Percentiles rank a stretch among this genome's conserved stretches.
These are phyloP conservation scores for Fusarium sublunatum DNA, from an alignment of 2,329 filamentous ascomycete species.

Conservation along the genomic window DNA sequence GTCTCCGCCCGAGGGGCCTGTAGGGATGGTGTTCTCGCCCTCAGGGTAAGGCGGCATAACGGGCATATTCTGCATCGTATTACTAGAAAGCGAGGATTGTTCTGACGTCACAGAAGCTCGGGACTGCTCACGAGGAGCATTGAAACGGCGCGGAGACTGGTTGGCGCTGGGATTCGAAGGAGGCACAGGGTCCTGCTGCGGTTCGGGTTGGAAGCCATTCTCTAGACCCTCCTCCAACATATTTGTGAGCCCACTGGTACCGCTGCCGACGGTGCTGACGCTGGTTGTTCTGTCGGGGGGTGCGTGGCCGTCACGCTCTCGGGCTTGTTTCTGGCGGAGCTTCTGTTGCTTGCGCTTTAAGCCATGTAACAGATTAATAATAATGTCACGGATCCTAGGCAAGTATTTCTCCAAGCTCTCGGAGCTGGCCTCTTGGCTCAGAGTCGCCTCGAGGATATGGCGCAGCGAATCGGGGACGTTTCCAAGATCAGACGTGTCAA, in stretches of 20 bases:
- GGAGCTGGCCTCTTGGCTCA: constrained; percentile 95
- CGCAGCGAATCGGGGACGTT: constrained; percentile 93
- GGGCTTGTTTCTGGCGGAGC: constrained; percentile 72
- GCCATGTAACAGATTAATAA: constrained; percentile 95
- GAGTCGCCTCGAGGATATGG: constrained; percentile 91
- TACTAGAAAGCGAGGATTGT: constrained; percentile 77
- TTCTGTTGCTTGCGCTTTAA: constrained; percentile 97
- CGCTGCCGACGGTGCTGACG: constrained; percentile 68
- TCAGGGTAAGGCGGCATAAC: constrained; percentile 77
- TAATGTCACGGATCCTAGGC: constrained; percentile 95
- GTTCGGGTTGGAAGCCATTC: constrained; percentile 60
- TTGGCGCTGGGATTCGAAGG: constrained; percentile 44
- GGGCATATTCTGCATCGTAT: constrained; percentile 79
- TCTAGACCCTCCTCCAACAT: constrained; percentile 70
- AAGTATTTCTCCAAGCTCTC: constrained; percentile 94
- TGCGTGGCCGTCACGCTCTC: constrained; percentile 62
- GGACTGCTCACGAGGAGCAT: constrained; percentile 63
- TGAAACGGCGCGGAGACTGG: constrained; percentile 62
- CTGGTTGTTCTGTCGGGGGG: constrained; percentile 66
- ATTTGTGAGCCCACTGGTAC: constrained; percentile 65
- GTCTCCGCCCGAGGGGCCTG: constrained; percentile 55
- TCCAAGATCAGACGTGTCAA: constrained; percentile 92
- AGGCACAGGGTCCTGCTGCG: constrained; percentile 49
- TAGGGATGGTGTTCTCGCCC: constrained; percentile 65
- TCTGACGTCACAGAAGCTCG: constrained; percentile 64